These are phyloP conservation scores for Anisodus acutangulus DNA, from an alignment of 257 asterid genomes.

Conservation along the genomic window DNA sequence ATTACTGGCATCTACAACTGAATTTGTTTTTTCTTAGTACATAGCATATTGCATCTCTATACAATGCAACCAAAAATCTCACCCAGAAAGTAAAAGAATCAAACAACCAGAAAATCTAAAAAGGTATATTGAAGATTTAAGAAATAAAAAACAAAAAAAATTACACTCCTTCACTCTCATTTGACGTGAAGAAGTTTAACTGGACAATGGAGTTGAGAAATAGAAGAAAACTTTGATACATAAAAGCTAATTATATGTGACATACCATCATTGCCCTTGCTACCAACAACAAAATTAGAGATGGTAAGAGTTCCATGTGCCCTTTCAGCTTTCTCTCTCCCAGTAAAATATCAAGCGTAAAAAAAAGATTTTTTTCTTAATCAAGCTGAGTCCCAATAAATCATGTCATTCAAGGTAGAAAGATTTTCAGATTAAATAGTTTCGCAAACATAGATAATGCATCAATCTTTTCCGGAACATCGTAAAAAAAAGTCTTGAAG, in stretches of 20 bases:
- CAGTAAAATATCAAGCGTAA: neutral
- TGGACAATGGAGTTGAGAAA: neutral
- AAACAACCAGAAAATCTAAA: neutral
- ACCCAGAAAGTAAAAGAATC: conserved; percentile 16
- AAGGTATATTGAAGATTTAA: neutral
- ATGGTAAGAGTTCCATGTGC: neutral
- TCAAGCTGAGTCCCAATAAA: neutral
- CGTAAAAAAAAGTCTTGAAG: neutral
- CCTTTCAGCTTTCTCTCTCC: conserved; percentile 15
- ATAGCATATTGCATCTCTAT: neutral
- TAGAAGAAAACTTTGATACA: neutral
- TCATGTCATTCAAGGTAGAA: neutral
- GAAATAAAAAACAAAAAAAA: neutral
- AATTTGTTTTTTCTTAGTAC: neutral
- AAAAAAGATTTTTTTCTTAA: neutral
- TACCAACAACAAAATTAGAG: neutral
- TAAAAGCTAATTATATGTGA: neutral
- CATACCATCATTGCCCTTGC: neutral
- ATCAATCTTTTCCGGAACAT: neutral
- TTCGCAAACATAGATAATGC: neutral
- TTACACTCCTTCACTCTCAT: neutral
- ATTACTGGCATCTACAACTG: neutral
- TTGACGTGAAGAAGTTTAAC: neutral
- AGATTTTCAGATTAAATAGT: neutral
- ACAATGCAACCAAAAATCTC: conserved; percentile 7